Evolutionary conservation across 495 filamentous ascomycete genomes (phyloP).

Genomic region (Thermothielavioides terrestris): DNA sequence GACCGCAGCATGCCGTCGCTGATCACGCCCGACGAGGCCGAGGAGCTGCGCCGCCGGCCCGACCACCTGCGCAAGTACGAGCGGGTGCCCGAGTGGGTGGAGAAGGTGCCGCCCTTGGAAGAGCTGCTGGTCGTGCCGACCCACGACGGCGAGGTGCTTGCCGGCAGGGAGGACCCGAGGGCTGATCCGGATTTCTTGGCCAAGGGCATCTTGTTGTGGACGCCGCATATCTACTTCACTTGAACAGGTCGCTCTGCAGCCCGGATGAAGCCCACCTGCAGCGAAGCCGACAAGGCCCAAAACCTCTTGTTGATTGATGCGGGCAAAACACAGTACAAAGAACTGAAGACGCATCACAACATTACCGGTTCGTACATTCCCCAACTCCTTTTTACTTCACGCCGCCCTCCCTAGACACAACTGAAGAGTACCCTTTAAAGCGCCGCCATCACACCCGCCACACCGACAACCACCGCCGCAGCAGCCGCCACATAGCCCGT

Average conservation of each 20-base stretch:
- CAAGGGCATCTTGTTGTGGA: constrained; percentile 5
- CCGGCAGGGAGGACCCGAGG: constrained; percentile 1
- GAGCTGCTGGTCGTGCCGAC: not conserved
- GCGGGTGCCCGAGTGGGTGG: constrained; percentile 1
- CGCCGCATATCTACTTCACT: constrained; percentile 5
- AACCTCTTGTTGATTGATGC: too few species aligned
- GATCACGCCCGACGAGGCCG: not conserved
- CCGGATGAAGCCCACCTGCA: too few species aligned
- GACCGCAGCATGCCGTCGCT: not conserved
- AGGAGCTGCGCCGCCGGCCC: not conserved
- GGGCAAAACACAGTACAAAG: too few species aligned
- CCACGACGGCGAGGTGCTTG: not conserved
- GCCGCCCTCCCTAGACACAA: too few species aligned
- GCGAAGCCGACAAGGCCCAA: too few species aligned
- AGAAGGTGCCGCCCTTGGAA: not conserved
- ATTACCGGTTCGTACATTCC: too few species aligned
- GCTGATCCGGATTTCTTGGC: not conserved
- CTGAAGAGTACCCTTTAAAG: not conserved
- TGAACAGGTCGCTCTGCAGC: too few species aligned
- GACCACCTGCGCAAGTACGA: not conserved
- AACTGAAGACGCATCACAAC: too few species aligned
- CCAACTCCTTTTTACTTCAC: too few species aligned
- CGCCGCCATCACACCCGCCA: not conserved
- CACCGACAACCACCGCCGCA: not conserved
- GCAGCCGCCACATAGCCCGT: not conserved